Conservation (phyloP, 306 rosid species). For the Quercus suber region DNA sequence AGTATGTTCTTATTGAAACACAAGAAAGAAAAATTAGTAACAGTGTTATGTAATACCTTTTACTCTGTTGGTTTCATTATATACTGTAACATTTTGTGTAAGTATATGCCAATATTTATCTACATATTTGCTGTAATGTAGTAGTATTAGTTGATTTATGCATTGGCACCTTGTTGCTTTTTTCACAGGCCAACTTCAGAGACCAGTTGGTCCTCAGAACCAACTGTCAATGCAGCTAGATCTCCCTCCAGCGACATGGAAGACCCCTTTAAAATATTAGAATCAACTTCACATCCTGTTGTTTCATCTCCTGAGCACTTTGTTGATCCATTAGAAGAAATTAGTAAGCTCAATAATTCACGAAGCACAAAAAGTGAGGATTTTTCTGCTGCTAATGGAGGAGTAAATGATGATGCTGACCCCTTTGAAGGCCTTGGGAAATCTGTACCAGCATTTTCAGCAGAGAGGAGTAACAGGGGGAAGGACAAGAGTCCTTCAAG, state of each 20-base stretch:
- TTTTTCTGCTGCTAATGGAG: constrained; percentile 53
- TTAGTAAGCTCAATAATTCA: constrained; percentile 60
- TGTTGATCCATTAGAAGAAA: constrained; percentile 72
- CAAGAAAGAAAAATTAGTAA: neutral
- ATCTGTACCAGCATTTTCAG: constrained; percentile 71
- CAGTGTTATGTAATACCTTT: neutral
- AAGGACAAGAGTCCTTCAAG: constrained; percentile 54
- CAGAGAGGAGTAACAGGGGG: constrained; percentile 57
- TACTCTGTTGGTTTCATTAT: neutral
- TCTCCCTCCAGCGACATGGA: constrained; percentile 49
- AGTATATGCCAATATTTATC: neutral
- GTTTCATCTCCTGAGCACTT: constrained; percentile 46
- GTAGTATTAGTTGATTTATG: neutral
- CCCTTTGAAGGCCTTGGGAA: constrained; percentile 88
- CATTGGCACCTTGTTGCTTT: constrained; percentile 17
- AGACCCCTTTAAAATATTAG: constrained; percentile 66
- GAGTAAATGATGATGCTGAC: constrained; percentile 59
- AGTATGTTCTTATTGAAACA: neutral
- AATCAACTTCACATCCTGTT: constrained; percentile 41
- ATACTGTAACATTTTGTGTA: neutral
- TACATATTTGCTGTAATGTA: neutral
- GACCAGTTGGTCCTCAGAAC: constrained; percentile 58
- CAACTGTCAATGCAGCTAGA: constrained; percentile 45
- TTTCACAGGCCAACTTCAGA: constrained; percentile 63
- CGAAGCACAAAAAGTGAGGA: constrained; percentile 50